Conservation (phyloP, 805 yeast genomes). For the Hanseniaspora taiwanica region DNA sequence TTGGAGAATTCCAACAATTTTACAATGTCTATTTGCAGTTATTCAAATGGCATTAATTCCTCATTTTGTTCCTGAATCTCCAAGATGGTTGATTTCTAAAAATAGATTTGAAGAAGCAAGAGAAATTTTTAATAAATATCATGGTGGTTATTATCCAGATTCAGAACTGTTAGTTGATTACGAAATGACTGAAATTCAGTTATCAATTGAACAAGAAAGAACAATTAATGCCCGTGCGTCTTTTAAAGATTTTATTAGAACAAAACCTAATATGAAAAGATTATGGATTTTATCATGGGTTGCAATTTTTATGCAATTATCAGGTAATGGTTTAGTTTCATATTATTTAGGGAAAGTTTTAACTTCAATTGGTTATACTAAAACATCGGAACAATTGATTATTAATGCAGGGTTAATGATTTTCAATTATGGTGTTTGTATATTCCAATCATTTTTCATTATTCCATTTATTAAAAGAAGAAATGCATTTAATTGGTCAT, state of each 20-base stretch:
- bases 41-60: constrained; percentile 28
- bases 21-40: constrained; percentile 37
- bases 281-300: constrained; percentile 24
- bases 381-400: constrained; percentile 30
- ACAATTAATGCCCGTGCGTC: constrained; percentile 18
- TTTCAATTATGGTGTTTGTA: constrained; percentile 29
- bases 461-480: constrained; percentile 25
- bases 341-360: constrained; percentile 39
- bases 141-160: constrained; percentile 28
- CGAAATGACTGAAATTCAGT: constrained; percentile 28
- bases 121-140: constrained; percentile 26
- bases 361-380: constrained; percentile 39
- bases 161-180: constrained; percentile 25
- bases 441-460: constrained; percentile 21
- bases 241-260: constrained; percentile 28
- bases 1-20: constrained; percentile 43
- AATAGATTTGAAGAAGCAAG: constrained; percentile 33
- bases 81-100: constrained; percentile 31
- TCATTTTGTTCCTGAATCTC: constrained; percentile 35
- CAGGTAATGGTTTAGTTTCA: constrained; percentile 41
- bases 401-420: constrained; percentile 39
- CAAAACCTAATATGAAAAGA: constrained; percentile 31
- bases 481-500: constrained; percentile 24
- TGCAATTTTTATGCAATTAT: constrained; percentile 30
- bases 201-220: constrained; percentile 30